These are phyloP conservation scores for Ceratocystis alfenasii DNA, from an alignment of 2,329 filamentous ascomycete genomes.

Conservation along the genomic window DNA sequence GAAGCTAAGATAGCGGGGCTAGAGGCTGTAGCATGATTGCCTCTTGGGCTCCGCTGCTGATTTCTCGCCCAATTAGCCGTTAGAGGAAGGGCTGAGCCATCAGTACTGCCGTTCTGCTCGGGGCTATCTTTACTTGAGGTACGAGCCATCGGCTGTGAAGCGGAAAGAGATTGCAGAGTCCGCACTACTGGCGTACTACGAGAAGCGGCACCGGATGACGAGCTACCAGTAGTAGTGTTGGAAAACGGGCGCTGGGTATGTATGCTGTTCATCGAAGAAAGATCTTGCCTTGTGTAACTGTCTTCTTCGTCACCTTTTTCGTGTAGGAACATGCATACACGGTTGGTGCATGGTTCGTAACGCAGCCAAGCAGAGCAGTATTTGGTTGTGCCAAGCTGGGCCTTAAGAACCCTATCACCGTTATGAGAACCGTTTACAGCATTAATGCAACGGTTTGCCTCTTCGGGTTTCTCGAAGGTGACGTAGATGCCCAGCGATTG, in stretches of 20 bases:
- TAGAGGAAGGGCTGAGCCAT: slow-evolving; percentile 81
- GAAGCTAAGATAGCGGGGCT: slow-evolving; percentile 64
- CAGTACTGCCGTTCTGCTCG: slow-evolving; percentile 47
- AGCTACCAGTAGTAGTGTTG: slow-evolving; percentile 35
- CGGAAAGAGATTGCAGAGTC: slow-evolving; percentile 26
- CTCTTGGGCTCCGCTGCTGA: slow-evolving; percentile 50
- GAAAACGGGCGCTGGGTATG: slow-evolving; percentile 61
- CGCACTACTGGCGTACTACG: slow-evolving; percentile 7
- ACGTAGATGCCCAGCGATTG: slow-evolving; percentile 95
- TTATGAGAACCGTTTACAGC: slow-evolving; percentile 90
- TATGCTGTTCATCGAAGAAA: slow-evolving; percentile 88
- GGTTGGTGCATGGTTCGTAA: slow-evolving; percentile 86
- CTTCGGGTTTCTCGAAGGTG: slow-evolving; percentile 86
- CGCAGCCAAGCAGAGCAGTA: slow-evolving; percentile 96
- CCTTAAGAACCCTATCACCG: slow-evolving; percentile 72
- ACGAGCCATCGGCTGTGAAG: slow-evolving; percentile 55
- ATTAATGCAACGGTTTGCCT: slow-evolving; percentile 78
- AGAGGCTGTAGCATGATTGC: slow-evolving; percentile 68
- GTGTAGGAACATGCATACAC: slow-evolving; percentile 95
- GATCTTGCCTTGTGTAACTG: slow-evolving; percentile 85
- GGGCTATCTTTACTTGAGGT: slow-evolving; percentile 69
- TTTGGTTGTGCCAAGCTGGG: slow-evolving; percentile 78
- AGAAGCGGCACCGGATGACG: slow-evolving; percentile 1
- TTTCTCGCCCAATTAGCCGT: slow-evolving; percentile 86
- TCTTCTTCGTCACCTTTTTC: slow-evolving; percentile 97